These are phyloP conservation scores for Colletotrichum sp. DNA, from an alignment of 2,329 filamentous ascomycete species.

Conservation along the genomic window DNA sequence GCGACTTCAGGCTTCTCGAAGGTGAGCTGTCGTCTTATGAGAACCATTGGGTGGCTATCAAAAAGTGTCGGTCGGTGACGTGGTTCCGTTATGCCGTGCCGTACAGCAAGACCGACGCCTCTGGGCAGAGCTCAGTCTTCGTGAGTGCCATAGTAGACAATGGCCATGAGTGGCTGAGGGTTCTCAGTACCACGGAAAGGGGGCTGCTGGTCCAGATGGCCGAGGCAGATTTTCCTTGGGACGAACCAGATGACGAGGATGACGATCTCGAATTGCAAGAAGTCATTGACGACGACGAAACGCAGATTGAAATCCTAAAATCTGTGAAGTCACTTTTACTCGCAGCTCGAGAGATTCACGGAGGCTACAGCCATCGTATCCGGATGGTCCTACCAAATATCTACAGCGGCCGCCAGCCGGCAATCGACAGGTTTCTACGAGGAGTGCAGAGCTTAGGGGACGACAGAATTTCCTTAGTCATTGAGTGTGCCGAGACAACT, in stretches of 20 bases:
- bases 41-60: conserved; percentile 12
- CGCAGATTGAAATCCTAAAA: conserved; percentile 28
- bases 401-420: conserved; percentile 26
- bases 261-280: conserved; percentile 34
- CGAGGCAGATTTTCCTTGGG: conserved; percentile 44
- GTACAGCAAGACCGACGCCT: background rate
- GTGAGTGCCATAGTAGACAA: conserved; percentile 29
- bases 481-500: conserved; percentile 28
- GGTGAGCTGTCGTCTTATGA: conserved; percentile 5
- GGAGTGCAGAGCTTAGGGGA: conserved; percentile 30
- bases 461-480: conserved; percentile 31
- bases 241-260: conserved; percentile 25
- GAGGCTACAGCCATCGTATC: conserved; percentile 35
- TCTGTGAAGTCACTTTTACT: conserved; percentile 35
- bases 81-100: conserved; percentile 10
- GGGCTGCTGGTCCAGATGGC: conserved; percentile 42
- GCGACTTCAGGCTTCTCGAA: conserved; percentile 8
- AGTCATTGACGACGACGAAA: conserved; percentile 38
- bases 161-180: conserved; percentile 40
- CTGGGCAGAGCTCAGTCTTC: background rate
- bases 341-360: conserved; percentile 37
- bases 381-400: conserved; percentile 40
- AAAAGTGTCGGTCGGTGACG: conserved; percentile 9
- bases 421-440: conserved; percentile 37
- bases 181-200: conserved; percentile 34